Conservation (phyloP, 371 early-diverging fungal species). For the Apophysomyces elegans region DNA sequence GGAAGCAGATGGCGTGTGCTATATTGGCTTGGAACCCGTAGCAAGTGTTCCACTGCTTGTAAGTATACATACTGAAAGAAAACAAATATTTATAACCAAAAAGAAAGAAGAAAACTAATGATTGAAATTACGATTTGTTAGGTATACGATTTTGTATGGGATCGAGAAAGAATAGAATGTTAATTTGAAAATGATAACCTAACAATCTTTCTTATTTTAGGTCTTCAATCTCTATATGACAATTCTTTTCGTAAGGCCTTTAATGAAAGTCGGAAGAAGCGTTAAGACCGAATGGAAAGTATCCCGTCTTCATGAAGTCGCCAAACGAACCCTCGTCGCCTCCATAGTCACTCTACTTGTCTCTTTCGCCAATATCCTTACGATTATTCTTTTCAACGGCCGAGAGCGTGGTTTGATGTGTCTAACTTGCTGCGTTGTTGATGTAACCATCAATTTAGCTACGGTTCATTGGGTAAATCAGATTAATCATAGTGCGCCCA, state of each 20-base stretch:
- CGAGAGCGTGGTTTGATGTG: slow-evolving; percentile 58
- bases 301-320: slow-evolving; percentile 49
- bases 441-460: slow-evolving; percentile 61
- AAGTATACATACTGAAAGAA: slow-evolving; percentile 9
- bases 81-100: not conserved
- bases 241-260: slow-evolving; percentile 45
- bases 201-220: slow-evolving; percentile 19
- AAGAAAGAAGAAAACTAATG: not conserved
- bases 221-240: slow-evolving; percentile 55
- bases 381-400: slow-evolving; percentile 45
- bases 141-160: slow-evolving; percentile 52
- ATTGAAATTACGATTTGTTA: slow-evolving; percentile 16
- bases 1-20: slow-evolving; percentile 42
- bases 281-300: slow-evolving; percentile 41
- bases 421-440: slow-evolving; percentile 56
- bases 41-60: slow-evolving; percentile 54
- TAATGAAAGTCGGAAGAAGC: slow-evolving; percentile 35
- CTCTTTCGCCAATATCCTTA: slow-evolving; percentile 54
- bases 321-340: slow-evolving; percentile 53
- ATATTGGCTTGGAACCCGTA: slow-evolving; percentile 48
- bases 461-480: slow-evolving; percentile 58
- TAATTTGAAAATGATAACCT: not conserved
- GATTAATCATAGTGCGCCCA: too few species aligned
- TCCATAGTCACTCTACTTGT: slow-evolving; percentile 51
- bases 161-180: not conserved